Base-by-base conservation (phyloP, 2,329 filamentous ascomycete genomes). In the Zymoseptoria ardabiliae region DNA sequence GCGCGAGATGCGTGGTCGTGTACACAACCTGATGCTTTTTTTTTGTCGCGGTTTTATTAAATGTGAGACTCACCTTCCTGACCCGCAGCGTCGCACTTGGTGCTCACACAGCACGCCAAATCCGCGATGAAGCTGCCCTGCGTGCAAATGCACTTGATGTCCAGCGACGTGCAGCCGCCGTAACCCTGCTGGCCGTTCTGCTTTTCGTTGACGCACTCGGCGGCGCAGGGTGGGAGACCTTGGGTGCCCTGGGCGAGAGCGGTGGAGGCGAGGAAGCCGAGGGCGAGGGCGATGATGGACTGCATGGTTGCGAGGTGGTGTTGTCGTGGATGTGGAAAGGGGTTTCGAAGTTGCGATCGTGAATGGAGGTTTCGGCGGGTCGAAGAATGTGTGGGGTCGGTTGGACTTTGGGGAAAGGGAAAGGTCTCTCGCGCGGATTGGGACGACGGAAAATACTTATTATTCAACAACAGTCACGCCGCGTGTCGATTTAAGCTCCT, bases 91-190 rank as follows among this genome's bases (percentile, higher is more conserved):
- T 57, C 59, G 62, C 75, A 77, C 2, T 55, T 57, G 7, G 60
- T 63, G 51, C 69, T 66, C 23, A 77, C 73, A 63, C 75, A 77
- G 69, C 75, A 77, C 1, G 73, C 71, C 30, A 77, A 65, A 11
- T 65, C 64, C 21, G 60, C 53, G 57, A 77, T 72, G 41, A 72
- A 66, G 3, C 58, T 58, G 9, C 56, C 59, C 65, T 73, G 74
- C 19, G 60, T 66, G 65, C 75, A 77, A 61, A 77, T 75, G 64
- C 75, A 77, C 23, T 66, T 63, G 59, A 76, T 67, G 53, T 76
- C 71, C 56, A 75, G 59, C 2, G 60, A 53, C 19, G 57, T 50
- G 65, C 75, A 77, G 58, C 66, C 68, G 59, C 66, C 66, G 57
- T 53, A 53, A 22, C 28, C 51, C 10, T 22, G 17, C 22, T 22